Conservation (phyloP, 148 eudicot species). For the Gaultheria prostrata region DNA sequence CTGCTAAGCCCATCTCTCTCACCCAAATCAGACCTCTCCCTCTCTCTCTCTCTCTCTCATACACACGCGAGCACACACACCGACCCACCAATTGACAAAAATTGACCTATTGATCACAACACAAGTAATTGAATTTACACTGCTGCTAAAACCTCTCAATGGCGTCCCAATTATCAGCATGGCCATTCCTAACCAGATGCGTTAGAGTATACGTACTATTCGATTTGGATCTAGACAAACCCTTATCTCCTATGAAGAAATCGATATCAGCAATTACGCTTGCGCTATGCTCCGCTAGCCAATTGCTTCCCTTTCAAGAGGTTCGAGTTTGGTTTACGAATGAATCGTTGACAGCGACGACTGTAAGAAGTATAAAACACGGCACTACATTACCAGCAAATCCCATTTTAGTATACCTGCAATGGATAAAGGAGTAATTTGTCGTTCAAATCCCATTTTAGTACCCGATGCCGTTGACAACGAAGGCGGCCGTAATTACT, state of each 20-base stretch:
- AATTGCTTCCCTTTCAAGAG: conserved; percentile 64
- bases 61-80: no score
- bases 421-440: not conserved
- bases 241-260: conserved; percentile 88
- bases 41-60: no score
- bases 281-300: conserved; percentile 80
- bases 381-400: conserved; percentile 98
- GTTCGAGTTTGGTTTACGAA: conserved; percentile 69
- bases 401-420: conserved; percentile 98
- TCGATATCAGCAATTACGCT: conserved; percentile 98
- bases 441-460: no score
- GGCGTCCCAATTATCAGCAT: conserved; percentile 93
- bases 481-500: no score
- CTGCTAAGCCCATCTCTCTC: no score
- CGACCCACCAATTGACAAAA: no score
- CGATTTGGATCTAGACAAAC: conserved; percentile 72
- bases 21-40: no score
- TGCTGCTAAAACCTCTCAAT: conserved; percentile 99
- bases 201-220: conserved; percentile 68
- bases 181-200: conserved; percentile 81
- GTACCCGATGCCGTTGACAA: no score
- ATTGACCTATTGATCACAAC: no score
- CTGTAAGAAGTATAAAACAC: conserved; percentile 75
- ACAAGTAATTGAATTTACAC: conserved; percentile 87
- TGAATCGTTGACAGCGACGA: conserved; percentile 81